Evolutionary conservation across 129 eudicot genomes (phyloP).

Genomic region (Daucus carota): DH1_v3.0 NC_030386.2:34798001-34798500

Average conservation of each 20-base stretch:
- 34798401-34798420: too few species aligned
- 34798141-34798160: not conserved
- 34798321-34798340: too few species aligned
- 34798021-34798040: slow-evolving; percentile 23
- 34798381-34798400: too few species aligned
- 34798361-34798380: too few species aligned
- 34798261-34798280: not conserved
- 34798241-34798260: not conserved
- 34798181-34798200: not conserved
- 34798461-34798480: too few species aligned
- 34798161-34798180: not conserved
- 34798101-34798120: not conserved
- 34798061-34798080: slow-evolving; percentile 23
- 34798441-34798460: too few species aligned
- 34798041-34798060: slow-evolving; percentile 43
- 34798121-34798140: not conserved
- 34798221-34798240: not conserved
- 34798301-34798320: too few species aligned
- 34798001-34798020: slow-evolving; percentile 33
- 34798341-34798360: too few species aligned
- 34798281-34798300: not conserved
- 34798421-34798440: too few species aligned
- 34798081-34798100: slow-evolving; percentile 28
- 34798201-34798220: not conserved
- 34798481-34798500: too few species aligned